Evolutionary conservation across 805 yeast species (phyloP), one percentile per base, ranked within the genome.

Genomic region (Brettanomyces nanus): DNA sequence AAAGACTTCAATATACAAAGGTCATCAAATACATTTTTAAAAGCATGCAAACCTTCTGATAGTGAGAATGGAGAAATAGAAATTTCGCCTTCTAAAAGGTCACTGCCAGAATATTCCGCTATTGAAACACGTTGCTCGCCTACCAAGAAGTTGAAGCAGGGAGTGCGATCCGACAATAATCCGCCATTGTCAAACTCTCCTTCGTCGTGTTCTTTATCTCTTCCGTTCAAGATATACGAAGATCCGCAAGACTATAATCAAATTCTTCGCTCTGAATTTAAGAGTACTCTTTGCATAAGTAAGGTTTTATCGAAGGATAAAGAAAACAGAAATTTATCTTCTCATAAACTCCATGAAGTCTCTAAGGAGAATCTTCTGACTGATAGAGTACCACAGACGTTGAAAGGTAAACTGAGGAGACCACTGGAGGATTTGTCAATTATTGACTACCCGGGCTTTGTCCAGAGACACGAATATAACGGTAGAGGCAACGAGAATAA

Each of bases 381-480:
- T 27, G 27, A 31, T 31, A 31, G 30, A 29, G 23, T 28, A 21
- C 31, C 31, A 4, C 39, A 37, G 19, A 23, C 11, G 20, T 10
- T 37, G 6, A 19, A 29, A 27, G 19, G 20, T n/a, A 7, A 22
- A 10, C 17, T 30, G 21, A 35, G 44, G 28, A 7, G 13, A 10
- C 17, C 15, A 4, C 28, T 41, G 14, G 7, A 11, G 5, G 44
- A 41, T 20, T 33, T 41, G 15, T 19, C 32, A 15, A 38, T 41
- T 17, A 21, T 29, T 10, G 37, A 41, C 4, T 38, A 31, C 15
- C 39, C 44, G 10, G 44, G 41, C 3, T 41, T 19, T 19, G 23
- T 31, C 11, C 44, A 41, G 33, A 18, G 10, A 7, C 29, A 6
- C 2, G 5, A 28, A 11, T 4, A 20, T 4, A 10, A n/a, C 13